Percentiles rank a stretch among this genome's conserved stretches.
Conservation (phyloP, 1,139 yeast genomes). For the Meyerozyma carpophila region DNA sequence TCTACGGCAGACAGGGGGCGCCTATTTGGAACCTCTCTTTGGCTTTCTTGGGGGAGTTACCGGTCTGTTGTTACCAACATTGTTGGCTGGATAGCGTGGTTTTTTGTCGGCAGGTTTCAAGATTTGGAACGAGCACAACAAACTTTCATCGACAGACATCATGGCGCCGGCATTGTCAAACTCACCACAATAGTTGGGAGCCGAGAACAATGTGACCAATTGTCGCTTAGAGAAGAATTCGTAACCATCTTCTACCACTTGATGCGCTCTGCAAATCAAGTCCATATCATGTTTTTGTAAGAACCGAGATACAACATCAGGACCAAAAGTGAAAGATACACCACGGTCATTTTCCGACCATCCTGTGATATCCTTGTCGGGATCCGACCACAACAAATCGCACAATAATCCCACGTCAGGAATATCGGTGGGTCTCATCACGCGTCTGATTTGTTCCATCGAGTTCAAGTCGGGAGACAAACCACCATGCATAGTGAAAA, state of each 20-base stretch:
- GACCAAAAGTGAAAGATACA: slow-evolving; percentile 95
- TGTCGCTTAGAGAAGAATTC: slow-evolving; percentile 95
- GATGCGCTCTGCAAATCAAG: slow-evolving; percentile 95
- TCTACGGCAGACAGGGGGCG: background rate
- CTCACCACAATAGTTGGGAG: slow-evolving; percentile 98
- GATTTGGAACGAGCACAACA: slow-evolving; percentile 95
- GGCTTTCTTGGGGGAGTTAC: slow-evolving; percentile 69
- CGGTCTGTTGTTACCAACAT: slow-evolving; percentile 49
- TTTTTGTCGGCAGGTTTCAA: slow-evolving; percentile 96
- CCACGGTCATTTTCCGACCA: slow-evolving; percentile 99
- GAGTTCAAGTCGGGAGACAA: slow-evolving; percentile 93
- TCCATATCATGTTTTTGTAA: slow-evolving; percentile 96
- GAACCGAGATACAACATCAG: slow-evolving; percentile 92
- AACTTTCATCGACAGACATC: slow-evolving; percentile 97
- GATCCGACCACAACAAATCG: slow-evolving; percentile 97
- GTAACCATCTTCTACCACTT: slow-evolving; percentile 98
- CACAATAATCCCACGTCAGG: slow-evolving; percentile 95
- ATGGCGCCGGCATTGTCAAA: slow-evolving; percentile 98
- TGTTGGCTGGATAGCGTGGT: slow-evolving; percentile 57
- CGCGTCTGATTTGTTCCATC: slow-evolving; percentile 97
- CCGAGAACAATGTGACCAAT: slow-evolving; percentile 89
- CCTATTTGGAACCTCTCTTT: slow-evolving; percentile 54
- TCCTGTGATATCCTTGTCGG: slow-evolving; percentile 94
- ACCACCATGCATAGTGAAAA: slow-evolving; percentile 98
- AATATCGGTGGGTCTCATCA: slow-evolving; percentile 97